Evolutionary conservation across 2,329 filamentous ascomycete species (phyloP), one percentile per base, ranked within the genome.

Genomic region (Diplocarpon rosae): DNA sequence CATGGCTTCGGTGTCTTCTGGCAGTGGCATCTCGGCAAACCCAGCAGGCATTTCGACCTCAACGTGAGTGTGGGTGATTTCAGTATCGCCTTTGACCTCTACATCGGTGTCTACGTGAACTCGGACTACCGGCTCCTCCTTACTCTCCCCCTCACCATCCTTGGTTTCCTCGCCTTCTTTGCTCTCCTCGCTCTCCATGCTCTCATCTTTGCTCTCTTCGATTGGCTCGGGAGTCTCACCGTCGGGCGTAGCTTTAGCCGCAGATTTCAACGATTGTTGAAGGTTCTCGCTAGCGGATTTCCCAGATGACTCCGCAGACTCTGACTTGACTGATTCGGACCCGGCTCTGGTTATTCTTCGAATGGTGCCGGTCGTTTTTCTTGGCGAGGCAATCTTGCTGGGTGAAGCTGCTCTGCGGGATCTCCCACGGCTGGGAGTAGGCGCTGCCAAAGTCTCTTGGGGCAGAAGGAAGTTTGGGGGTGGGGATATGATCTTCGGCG

Each of bases 1-100:
- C 83, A 95, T 88, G 44, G 80, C 76, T 46, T 83, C 75, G 1
- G 88, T 81, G 56, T 92, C 84, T 52, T 88, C 83, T 0, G 85
- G 79, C 11, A 80, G 76, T 0, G 84, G 81, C 8, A 88, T 72
- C 49, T 85, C 77, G 0, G 77, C 69, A 37, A 72, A 69, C 42
- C 73, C 75, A 9, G 77, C 71, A 3, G 88, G 85, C 59, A 92
- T 72, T 52, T 92, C 83, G 10, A 92, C 71, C 50, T 83, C 82
- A 39, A 90, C 78, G 37, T 80, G 78, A 6, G 83, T 89, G 53
- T 77, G 77, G 45, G 80, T 83, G 1, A 76, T 77, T 62, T 87
- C 80, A 3, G 75, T 66, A 15, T 80, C 78, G n/a, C 63, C 68
- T 16, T 65, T 63, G 33, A 69, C 66, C 37, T 71, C 69, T 6